Evolutionary conservation across 1,284 basidiomycete species (phyloP).

Genomic region (Inonotus obliquus): DNA sequence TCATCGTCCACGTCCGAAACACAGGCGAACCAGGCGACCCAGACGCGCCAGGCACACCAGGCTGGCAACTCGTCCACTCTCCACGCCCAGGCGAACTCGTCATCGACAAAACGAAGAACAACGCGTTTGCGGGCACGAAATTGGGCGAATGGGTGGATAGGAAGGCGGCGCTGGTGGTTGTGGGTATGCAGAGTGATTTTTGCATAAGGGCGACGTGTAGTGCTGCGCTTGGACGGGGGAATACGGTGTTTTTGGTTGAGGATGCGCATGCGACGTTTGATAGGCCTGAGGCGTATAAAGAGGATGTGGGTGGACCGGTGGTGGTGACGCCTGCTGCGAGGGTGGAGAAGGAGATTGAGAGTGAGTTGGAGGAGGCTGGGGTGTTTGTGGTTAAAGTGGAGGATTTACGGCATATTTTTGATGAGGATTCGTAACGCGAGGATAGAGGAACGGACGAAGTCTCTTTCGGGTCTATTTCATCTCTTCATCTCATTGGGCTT

Average conservation of each 20-base stretch:
- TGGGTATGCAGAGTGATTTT: constrained; percentile 64
- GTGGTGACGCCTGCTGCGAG: constrained; percentile 42
- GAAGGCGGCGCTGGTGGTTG: constrained; percentile 53
- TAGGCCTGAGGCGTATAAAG: constrained; percentile 54
- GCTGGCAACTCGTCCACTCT: constrained; percentile 54
- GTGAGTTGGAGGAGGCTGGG: constrained; percentile 59
- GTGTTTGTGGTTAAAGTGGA: constrained; percentile 61
- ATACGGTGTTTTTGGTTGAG: constrained; percentile 56
- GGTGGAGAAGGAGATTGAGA: constrained; percentile 43
- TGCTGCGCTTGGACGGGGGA: constrained; percentile 56
- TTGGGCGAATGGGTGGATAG: constrained; percentile 44
- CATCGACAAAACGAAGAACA: constrained; percentile 65
- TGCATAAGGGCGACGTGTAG: constrained; percentile 61
- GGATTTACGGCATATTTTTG: constrained; percentile 51
- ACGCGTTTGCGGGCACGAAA: constrained; percentile 56
- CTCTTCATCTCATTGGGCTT: not conserved
- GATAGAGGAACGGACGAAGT: not conserved
- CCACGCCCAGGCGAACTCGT: constrained; percentile 43
- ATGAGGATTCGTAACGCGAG: constrained; percentile 28
- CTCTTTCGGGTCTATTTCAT: not conserved
- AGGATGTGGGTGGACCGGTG: constrained; percentile 23
- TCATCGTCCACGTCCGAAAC: constrained; percentile 64
- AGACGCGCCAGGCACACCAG: constrained; percentile 47
- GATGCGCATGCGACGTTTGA: constrained; percentile 65
- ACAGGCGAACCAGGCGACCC: constrained; percentile 52